Evolutionary conservation across 768 basidiomycete species (phyloP), one percentile per base, ranked within the genome.

Genomic region (Termitomyces heimii): DNA sequence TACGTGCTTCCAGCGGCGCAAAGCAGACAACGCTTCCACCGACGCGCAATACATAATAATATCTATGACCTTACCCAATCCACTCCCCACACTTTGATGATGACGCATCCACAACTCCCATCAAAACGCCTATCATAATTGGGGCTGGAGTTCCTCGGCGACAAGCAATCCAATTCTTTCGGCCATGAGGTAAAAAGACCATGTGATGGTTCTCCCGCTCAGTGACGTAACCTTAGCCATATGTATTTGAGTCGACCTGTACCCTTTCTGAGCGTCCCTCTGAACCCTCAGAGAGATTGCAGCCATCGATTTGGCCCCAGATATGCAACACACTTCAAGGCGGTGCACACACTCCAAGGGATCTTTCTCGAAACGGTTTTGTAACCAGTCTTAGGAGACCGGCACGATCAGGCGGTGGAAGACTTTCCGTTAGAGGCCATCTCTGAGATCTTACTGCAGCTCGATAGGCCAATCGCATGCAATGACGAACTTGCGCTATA

Each of bases 391-490:
- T 32, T 32, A 5, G 32, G 32, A 34, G 5, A 32, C 14, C 47
- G 47, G 47, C 13, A 32, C 56, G 43, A 40, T 61, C 55, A 58
- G 54, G 29, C 35, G 16, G n/a, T 22, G 26, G 29, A 51, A 14
- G 32, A 2, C 48, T n/a, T n/a, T n/a, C 54, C 50, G 48, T 56
- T 60, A 13, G 22, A 42, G 48, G 54, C 37, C 31, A 39, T 42
- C 59, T 56, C 44, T 56, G 59, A 53, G 50, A 53, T 53, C n/a
- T n/a, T 24, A 48, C 44, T 35, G 49, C n/a, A n/a, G n/a, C n/a
- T n/a, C n/a, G n/a, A n/a, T n/a, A n/a, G n/a, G n/a, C 54, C 52
- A 48, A 54, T 54, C 61, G 59, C 57, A 57, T 59, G 61, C 44
- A 29, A 24, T 29, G 12, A 12, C 20, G 46, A 16, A n/a, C 28